Percentiles rank a stretch among this genome's conserved stretches.
phyloP scores from a whole-genome alignment of 2,329 filamentous ascomycete genomes.

The Coniella vitis region DNA sequence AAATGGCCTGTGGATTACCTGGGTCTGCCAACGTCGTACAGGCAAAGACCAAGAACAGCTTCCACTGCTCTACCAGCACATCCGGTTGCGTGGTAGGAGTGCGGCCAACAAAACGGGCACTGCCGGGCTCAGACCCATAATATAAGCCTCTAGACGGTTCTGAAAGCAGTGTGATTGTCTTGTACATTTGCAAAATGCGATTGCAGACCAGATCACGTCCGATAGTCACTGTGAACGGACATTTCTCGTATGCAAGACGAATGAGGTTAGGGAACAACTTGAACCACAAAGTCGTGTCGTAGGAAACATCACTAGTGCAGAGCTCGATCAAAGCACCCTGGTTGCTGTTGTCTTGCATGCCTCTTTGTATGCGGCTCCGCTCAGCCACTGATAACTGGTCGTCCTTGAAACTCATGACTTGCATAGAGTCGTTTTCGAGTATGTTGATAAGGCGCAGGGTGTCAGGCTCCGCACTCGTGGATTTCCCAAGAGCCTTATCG shows the following conservation, averaged over 20 bases:
- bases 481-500: constrained; percentile 77
- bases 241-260: constrained; percentile 81
- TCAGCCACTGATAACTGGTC: constrained; percentile 89
- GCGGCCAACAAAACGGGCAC: constrained; percentile 43
- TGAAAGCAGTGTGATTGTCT: constrained; percentile 69
- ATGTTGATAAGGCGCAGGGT: constrained; percentile 78
- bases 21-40: constrained; percentile 90
- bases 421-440: constrained; percentile 79
- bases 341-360: constrained; percentile 75
- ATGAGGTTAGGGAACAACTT: constrained; percentile 97
- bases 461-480: constrained; percentile 49
- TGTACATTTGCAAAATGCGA: constrained; percentile 87
- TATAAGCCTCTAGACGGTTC: constrained; percentile 62
- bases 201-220: constrained; percentile 90
- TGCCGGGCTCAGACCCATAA: constrained; percentile 54
- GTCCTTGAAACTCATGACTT: constrained; percentile 87
- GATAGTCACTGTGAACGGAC: constrained; percentile 83
- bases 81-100: constrained; percentile 70
- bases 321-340: constrained; percentile 86
- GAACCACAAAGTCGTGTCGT: constrained; percentile 93
- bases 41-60: constrained; percentile 92
- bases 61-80: constrained; percentile 94
- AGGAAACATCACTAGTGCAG: constrained; percentile 90
- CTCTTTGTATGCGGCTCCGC: constrained; percentile 82
- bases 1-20: constrained; percentile 55